Conservation (phyloP, 2,329 filamentous ascomycete species). For the Coniochaeta sp. region DNA sequence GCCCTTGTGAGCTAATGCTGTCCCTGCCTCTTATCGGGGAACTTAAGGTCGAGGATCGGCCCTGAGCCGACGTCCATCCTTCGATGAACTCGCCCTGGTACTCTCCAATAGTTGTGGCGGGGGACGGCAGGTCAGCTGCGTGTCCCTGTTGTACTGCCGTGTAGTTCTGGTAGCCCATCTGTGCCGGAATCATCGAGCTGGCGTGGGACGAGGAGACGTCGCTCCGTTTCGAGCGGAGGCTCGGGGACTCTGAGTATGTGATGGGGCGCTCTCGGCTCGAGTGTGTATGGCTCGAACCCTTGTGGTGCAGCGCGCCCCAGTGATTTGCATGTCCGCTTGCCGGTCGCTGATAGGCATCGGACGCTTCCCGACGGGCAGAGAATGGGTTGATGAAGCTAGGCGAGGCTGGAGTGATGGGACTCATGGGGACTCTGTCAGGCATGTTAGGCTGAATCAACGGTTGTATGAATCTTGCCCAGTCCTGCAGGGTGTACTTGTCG, state of each 20-base stretch:
- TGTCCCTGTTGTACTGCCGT: constrained; percentile 30
- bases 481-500: constrained; percentile 45
- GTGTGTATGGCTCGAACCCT: constrained; percentile 38
- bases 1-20: constrained; percentile 44
- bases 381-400: constrained; percentile 49
- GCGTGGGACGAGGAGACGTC: constrained; percentile 50
- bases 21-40: constrained; percentile 48
- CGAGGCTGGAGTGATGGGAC: constrained; percentile 44
- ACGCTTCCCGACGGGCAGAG: constrained; percentile 29
- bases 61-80: constrained; percentile 53
- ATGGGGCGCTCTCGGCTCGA: constrained; percentile 42
- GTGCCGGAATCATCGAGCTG: constrained; percentile 35
- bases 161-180: constrained; percentile 36
- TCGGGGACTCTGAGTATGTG: constrained; percentile 51
- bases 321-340: constrained; percentile 32
- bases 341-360: constrained; percentile 34
- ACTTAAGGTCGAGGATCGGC: constrained; percentile 48
- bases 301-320: constrained; percentile 34
- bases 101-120: constrained; percentile 43
- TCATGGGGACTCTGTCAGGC: constrained; percentile 34
- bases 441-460: constrained; percentile 29
- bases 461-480: constrained; percentile 51
- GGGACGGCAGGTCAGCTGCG: constrained; percentile 49
- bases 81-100: constrained; percentile 50
- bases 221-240: constrained; percentile 53